Evolutionary conservation across 768 basidiomycete species (phyloP).

Genomic region (Collybia nuda): DNA sequence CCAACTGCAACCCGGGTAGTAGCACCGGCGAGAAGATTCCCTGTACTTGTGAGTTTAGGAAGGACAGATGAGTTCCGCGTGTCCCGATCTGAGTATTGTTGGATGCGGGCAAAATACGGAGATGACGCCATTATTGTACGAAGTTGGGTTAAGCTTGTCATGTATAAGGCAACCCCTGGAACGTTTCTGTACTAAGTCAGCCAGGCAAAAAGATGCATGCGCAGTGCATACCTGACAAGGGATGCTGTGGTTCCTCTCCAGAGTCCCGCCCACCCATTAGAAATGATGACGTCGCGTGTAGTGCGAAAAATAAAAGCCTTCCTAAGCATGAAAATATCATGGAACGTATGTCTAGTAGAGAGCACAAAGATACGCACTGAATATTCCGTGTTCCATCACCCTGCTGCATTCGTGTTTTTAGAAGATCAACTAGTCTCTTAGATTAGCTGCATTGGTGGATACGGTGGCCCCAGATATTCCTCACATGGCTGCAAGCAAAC

Average conservation of each 20-base stretch:
- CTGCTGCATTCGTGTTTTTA: conserved; percentile 93
- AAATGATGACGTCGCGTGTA: conserved; percentile 54
- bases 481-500: conserved; percentile 76
- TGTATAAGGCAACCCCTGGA: conserved; percentile 91
- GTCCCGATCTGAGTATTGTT: conserved; percentile 18
- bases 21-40: conserved; percentile 87
- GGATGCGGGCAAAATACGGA: conserved; percentile 58
- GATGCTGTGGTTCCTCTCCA: conserved; percentile 91
- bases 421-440: conserved; percentile 66
- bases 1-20: conserved; percentile 80
- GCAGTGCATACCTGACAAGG: conserved; percentile 56
- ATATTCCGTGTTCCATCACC: conserved; percentile 48
- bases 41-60: conserved; percentile 69
- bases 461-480: conserved; percentile 15
- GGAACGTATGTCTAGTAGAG: not conserved
- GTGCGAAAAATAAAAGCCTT: conserved; percentile 45
- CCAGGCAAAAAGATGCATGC: not conserved
- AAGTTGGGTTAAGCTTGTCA: conserved; percentile 82
- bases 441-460: not conserved
- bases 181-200: conserved; percentile 62
- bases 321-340: conserved; percentile 23
- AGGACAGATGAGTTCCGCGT: conserved; percentile 48
- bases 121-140: conserved; percentile 75
- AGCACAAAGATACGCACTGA: conserved; percentile 29
- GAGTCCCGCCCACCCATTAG: conserved; percentile 68